Evolutionary conservation across 257 asterid species (phyloP).

Genomic region (Salvia rosmarinus): DNA sequence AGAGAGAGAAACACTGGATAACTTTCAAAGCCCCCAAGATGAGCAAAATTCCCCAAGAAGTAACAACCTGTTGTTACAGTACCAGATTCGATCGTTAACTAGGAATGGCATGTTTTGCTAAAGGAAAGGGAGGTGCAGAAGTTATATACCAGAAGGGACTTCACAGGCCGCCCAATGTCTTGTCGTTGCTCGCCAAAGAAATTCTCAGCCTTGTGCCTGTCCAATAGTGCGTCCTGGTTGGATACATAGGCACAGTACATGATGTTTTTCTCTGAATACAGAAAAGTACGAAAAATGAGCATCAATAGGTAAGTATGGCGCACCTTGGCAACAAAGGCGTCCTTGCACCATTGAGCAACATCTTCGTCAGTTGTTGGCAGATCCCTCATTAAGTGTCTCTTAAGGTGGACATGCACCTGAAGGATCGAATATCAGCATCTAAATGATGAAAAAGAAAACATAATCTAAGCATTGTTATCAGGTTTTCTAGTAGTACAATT

Average conservation of each 20-base stretch:
- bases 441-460: conserved; percentile 20
- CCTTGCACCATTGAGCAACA: conserved; percentile 91
- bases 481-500: conserved; percentile 22
- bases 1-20: conserved; percentile 55
- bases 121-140: not conserved
- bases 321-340: conserved; percentile 80
- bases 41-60: conserved; percentile 72
- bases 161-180: conserved; percentile 73
- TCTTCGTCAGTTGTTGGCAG: conserved; percentile 74
- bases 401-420: conserved; percentile 87
- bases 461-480: conserved; percentile 34
- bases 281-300: not conserved
- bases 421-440: conserved; percentile 25
- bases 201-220: conserved; percentile 63
- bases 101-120: not conserved
- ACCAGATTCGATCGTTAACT: not conserved
- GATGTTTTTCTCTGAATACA: not conserved
- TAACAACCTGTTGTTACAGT: conserved; percentile 60
- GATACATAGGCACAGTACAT: not conserved
- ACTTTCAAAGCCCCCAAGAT: conserved; percentile 59
- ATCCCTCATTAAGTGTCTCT: conserved; percentile 79
- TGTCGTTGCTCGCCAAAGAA: conserved; percentile 66
- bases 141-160: conserved; percentile 75
- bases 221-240: conserved; percentile 75
- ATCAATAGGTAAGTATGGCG: conserved; percentile 21